A percentile compares a stretch with the other conserved stretches of the same genome.
Evolutionary conservation across 169 alveolate genomes (phyloP).

Genomic region (Eimeria zaria): DNA sequence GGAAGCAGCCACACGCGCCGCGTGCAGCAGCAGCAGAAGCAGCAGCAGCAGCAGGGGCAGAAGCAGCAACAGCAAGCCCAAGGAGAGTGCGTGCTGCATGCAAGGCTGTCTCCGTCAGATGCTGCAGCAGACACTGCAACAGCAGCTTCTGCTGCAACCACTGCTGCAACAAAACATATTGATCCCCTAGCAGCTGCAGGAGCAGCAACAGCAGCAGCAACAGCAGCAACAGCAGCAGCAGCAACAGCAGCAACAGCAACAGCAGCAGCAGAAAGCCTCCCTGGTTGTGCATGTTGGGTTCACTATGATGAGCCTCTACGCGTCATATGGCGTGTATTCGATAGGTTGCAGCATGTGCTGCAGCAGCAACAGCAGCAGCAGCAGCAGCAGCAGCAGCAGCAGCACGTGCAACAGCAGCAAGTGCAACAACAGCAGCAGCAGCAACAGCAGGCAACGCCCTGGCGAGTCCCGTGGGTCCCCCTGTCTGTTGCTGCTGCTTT

Average conservation of each 20-base stretch:
- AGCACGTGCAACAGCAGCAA: too few relatives aligned
- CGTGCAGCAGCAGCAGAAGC: conserved; percentile 40
- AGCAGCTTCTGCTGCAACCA: too few relatives aligned
- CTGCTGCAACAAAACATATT: too few relatives aligned
- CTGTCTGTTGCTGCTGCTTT: too few relatives aligned
- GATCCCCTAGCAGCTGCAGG: conserved; percentile 46
- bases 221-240: neutral
- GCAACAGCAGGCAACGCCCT: too few relatives aligned
- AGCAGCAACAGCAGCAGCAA: conserved; percentile 32
- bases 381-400: too few relatives aligned
- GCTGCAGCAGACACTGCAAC: conserved; percentile 45
- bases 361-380: too few relatives aligned
- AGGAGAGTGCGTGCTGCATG: neutral
- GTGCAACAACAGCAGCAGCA: too few relatives aligned
- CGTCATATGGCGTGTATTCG: too few relatives aligned
- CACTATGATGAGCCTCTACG: too few relatives aligned
- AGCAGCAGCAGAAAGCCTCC: neutral
- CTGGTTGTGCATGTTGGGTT: neutral
- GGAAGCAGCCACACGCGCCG: conserved; percentile 32
- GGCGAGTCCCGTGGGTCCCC: too few relatives aligned
- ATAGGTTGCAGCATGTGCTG: too few relatives aligned
- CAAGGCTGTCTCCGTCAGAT: conserved; percentile 14
- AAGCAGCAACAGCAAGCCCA: conserved; percentile 25
- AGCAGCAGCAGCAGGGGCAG: conserved; percentile 14
- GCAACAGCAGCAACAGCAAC: neutral